Percentiles rank a stretch among this genome's conserved stretches.
Evolutionary conservation across 1,139 yeast genomes (phyloP).

Genomic region (Pichia sp.): DNA sequence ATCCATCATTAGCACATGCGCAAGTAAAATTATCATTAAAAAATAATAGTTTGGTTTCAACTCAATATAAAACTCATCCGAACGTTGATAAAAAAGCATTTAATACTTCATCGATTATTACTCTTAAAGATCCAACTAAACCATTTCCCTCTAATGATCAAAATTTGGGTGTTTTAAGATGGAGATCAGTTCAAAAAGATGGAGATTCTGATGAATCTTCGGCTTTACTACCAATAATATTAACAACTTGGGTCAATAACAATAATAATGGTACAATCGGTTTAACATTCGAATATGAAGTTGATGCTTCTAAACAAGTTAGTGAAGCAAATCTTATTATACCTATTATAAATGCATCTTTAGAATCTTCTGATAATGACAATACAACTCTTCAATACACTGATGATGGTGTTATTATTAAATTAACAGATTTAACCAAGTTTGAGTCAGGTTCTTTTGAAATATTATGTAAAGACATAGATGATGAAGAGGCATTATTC

Average conservation of each 20-base stretch:
- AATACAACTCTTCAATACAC: conserved; percentile 42
- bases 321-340: conserved; percentile 57
- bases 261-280: conserved; percentile 54
- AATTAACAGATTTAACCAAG: conserved; percentile 41
- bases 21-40: conserved; percentile 52
- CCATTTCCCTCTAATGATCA: conserved; percentile 90
- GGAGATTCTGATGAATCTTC: conserved; percentile 40
- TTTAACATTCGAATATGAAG: conserved; percentile 85
- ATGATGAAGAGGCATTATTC: conserved; percentile 78
- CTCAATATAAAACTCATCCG: conserved; percentile 91
- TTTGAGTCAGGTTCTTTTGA: conserved; percentile 72
- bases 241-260: conserved; percentile 78
- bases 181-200: conserved; percentile 62
- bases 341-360: conserved; percentile 58
- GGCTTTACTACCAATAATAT: conserved; percentile 58
- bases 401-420: conserved; percentile 58
- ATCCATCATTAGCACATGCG: conserved; percentile 59
- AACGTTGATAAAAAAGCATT: conserved; percentile 80
- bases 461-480: conserved; percentile 59
- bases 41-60: conserved; percentile 33
- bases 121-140: conserved; percentile 68
- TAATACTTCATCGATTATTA: conserved; percentile 49
- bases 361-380: conserved; percentile 46
- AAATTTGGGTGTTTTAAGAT: conserved; percentile 83
- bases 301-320: conserved; percentile 44